Evolutionary conservation across 805 yeast genomes (phyloP), one percentile per base, ranked within the genome.

Genomic region (Starmerella roubikii): DNA sequence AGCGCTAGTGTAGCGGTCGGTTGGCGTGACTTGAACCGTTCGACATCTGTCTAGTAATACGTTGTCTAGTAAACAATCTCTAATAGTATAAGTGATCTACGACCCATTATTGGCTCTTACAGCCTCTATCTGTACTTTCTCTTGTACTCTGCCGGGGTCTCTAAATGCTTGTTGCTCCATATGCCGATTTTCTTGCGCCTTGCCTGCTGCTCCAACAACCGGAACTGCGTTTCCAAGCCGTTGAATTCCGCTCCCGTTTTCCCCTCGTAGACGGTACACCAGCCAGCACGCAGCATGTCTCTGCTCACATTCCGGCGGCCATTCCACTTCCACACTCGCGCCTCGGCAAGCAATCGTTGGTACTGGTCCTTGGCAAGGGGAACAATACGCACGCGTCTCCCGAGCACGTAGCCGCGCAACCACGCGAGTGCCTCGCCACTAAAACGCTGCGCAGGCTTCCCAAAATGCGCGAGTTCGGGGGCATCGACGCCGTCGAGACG

Each of bases 401-500:
- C 88, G 38, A 78, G 52, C 2, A 88, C 53, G 52, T 72, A 79
- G 12, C 59, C 49, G 27, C 78, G 64, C 25, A 91, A 62, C 95
- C 95, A 91, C 4, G 52, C 53, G 40, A 86, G 58, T 0, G 96
- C 91, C 49, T 91, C 96, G 30, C 76, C 82, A 26, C 91, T 74
- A 54, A 60, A 80, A 0, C 91, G 88, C 55, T 91, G 98, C 0
- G 94, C 79, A 0, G 93, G 85, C 44, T 80, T 79, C 1, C 98
- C 98, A 58, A 83, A 91, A 62, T 91, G 96, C 1, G 93, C 72
- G 31, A 93, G 65, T 54, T 91, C 98, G 1, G 98, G 98, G 0
- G 98, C 98, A 66, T 91, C 98, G 13, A 88, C 78, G 0, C 96
- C 98, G 58, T 91, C 80, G 17, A 91, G 61, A 34, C 98, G 66